Percentiles rank a stretch among this genome's conserved stretches.
Evolutionary conservation across 768 basidiomycete species (phyloP).

Genomic region (Tricholoma saponaceum): DNA sequence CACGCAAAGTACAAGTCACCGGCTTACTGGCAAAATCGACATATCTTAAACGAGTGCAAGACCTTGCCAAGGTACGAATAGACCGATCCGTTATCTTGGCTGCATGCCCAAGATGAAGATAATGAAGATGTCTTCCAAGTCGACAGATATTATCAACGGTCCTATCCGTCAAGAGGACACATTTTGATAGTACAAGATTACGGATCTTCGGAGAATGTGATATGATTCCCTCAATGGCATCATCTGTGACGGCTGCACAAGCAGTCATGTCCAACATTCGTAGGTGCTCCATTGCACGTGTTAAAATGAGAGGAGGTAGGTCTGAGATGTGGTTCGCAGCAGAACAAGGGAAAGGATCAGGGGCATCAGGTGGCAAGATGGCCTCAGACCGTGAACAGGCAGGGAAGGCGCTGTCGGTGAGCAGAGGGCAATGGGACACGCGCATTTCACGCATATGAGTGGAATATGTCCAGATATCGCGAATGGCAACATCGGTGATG

Average conservation of each 20-base stretch:
- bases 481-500: conserved; percentile 73
- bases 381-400: conserved; percentile 46
- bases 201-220: conserved; percentile 79
- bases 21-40: conserved; percentile 92
- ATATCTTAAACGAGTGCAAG: conserved; percentile 88
- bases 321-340: conserved; percentile 32
- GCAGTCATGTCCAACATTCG: conserved; percentile 92
- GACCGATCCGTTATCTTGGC: conserved; percentile 86
- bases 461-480: conserved; percentile 80
- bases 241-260: conserved; percentile 77
- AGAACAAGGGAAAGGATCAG: conserved; percentile 41
- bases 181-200: conserved; percentile 85
- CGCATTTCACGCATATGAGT: conserved; percentile 88
- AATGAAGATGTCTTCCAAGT: conserved; percentile 90
- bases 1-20: conserved; percentile 3
- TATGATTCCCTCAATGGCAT: conserved; percentile 79
- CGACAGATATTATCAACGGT: conserved; percentile 80
- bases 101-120: conserved; percentile 93
- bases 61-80: conserved; percentile 76
- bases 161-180: conserved; percentile 71
- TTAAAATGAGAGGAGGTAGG: conserved; percentile 63
- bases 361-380: conserved; percentile 26
- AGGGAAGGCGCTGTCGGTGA: conserved; percentile 88
- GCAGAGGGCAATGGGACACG: conserved; percentile 69
- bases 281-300: conserved; percentile 72